phyloP scores from a whole-genome alignment of 495 filamentous ascomycete species.

The Neurospora sp. region DNA sequence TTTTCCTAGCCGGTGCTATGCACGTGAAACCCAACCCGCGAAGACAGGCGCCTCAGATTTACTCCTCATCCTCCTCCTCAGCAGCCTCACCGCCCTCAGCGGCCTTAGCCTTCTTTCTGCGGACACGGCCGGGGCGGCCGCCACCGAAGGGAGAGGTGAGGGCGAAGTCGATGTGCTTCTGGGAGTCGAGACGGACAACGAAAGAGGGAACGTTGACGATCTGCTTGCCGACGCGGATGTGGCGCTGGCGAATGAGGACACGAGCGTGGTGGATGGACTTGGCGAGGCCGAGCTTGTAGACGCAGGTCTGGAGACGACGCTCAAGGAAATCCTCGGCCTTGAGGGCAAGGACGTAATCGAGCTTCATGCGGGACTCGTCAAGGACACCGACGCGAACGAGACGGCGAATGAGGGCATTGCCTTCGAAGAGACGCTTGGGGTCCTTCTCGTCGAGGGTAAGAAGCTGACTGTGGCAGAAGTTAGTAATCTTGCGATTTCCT shows the following conservation, averaged over 20 bases:
- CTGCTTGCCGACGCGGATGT: conserved; percentile 99
- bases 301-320: conserved; percentile 96
- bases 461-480: conserved; percentile 63
- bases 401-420: conserved; percentile 99
- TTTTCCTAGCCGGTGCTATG: conserved; percentile 32
- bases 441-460: conserved; percentile 99
- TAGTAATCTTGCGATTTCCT: neutral
- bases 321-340: conserved; percentile 99
- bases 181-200: conserved; percentile 97
- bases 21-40: conserved; percentile 19
- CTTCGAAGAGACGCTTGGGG: conserved; percentile 99
- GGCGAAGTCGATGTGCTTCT: conserved; percentile 99
- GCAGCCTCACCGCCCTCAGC: conserved; percentile 82
- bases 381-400: conserved; percentile 99
- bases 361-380: conserved; percentile 99
- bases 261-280: conserved; percentile 99
- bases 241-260: conserved; percentile 96
- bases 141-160: conserved; percentile 96
- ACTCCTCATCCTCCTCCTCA: conserved; percentile 81
- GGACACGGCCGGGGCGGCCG: conserved; percentile 89
- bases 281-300: conserved; percentile 99
- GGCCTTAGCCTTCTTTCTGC: conserved; percentile 98
- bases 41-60: conserved; percentile 24
- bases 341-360: conserved; percentile 99
- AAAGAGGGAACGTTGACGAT: conserved; percentile 99